Percentiles rank a stretch among this genome's conserved stretches.
Evolutionary conservation across 768 basidiomycete species (phyloP).

Genomic region (Boletus bicolor): DNA sequence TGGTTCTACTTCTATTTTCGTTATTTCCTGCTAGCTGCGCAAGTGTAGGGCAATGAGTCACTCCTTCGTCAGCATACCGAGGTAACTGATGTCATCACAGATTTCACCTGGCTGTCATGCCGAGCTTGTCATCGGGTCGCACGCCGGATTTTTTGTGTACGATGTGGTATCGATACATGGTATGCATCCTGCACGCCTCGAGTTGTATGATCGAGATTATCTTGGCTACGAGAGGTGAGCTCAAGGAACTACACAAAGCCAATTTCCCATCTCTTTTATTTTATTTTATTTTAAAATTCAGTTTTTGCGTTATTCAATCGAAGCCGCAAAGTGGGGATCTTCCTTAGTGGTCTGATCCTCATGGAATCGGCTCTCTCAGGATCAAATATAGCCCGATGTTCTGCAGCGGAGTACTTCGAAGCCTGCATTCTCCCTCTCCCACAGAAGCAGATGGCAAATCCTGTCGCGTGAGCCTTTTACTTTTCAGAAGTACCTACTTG

Average conservation of each 20-base stretch:
- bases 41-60: conserved; percentile 5
- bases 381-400: conserved; percentile 21
- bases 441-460: background rate
- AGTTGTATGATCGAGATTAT: conserved; percentile 19
- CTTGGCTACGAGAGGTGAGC: conserved; percentile 26
- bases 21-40: conserved; percentile 11
- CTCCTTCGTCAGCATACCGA: background rate
- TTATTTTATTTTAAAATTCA: background rate
- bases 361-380: conserved; percentile 16
- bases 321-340: conserved; percentile 26
- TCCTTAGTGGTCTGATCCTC: conserved; percentile 12
- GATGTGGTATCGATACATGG: conserved; percentile 9
- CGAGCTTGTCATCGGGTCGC: conserved; percentile 7
- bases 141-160: conserved; percentile 6
- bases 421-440: conserved; percentile 26
- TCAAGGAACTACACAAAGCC: background rate
- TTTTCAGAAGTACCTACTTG: background rate
- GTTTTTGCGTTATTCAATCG: conserved; percentile 35
- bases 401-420: background rate
- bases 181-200: conserved; percentile 5
- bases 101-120: conserved; percentile 5
- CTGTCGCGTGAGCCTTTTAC: conserved; percentile 17
- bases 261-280: background rate
- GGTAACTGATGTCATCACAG: background rate
- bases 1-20: conserved; percentile 21